These are phyloP conservation scores for Cordyceps pruinosa DNA, from an alignment of 2,329 filamentous ascomycete species.

Conservation along the genomic window DNA sequence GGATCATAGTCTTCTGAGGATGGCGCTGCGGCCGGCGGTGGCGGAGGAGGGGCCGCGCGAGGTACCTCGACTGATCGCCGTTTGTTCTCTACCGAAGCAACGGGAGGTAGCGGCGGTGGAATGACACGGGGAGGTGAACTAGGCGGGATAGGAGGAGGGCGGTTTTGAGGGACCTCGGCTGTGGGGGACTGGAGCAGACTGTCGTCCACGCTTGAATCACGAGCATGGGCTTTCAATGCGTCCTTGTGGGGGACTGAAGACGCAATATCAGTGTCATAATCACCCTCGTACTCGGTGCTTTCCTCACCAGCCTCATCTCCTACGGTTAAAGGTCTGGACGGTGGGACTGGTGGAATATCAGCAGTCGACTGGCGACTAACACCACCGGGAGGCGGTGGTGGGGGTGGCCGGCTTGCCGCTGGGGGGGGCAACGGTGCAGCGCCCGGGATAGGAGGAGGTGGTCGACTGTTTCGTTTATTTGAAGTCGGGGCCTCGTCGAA, in stretches of 20 bases:
- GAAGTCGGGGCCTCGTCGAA: constrained; percentile 31
- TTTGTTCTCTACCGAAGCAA: constrained; percentile 45
- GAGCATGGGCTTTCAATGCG: constrained; percentile 73
- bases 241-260: constrained; percentile 93
- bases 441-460: constrained; percentile 55
- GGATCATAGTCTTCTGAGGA: constrained; percentile 66
- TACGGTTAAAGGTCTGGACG: constrained; percentile 35
- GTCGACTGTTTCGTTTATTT: constrained; percentile 50
- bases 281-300: constrained; percentile 89
- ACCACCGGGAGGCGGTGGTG: constrained; percentile 55
- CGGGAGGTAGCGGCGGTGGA: constrained; percentile 59
- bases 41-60: constrained; percentile 61
- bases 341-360: constrained; percentile 41
- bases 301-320: constrained; percentile 67
- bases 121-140: constrained; percentile 49
- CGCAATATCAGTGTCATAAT: constrained; percentile 96
- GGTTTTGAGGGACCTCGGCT: constrained; percentile 35
- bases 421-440: constrained; percentile 40
- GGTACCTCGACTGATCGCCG: constrained; percentile 65
- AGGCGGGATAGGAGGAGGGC: constrained; percentile 51
- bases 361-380: constrained; percentile 53
- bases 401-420: constrained; percentile 54
- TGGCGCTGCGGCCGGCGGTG: constrained; percentile 38
- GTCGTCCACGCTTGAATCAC: constrained; percentile 71
- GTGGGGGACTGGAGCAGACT: constrained; percentile 53